Evolutionary conservation across 768 basidiomycete genomes (phyloP), one percentile per base, ranked within the genome.

Genomic region (Hortiboletus campestris): DNA sequence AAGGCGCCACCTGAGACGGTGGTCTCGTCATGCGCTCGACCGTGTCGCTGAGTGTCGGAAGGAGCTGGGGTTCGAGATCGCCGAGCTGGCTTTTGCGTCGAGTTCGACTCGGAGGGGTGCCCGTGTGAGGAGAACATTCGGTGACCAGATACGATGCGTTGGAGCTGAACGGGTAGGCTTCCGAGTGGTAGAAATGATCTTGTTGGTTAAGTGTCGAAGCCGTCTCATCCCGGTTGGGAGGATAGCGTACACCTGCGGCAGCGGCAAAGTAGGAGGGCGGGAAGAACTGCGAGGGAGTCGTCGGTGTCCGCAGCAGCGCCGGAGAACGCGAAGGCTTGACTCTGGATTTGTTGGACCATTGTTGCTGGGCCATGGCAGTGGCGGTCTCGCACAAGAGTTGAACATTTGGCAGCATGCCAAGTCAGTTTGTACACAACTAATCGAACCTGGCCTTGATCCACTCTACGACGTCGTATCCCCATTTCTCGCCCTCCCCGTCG

Each of bases 1-100:
- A 40, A n/a, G 65, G 58, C 35, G 65, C 52, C 13, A 56, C 54
- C 51, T 70, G 70, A 39, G 75, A 75, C 1, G 82, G 80, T 14
- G 78, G 73, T 49, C 78, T 74, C 3, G 88, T 90, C 88, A 90
- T 91, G 44, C 82, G 80, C 61, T 85, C 80, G 36, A 91, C 79
- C 0, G 88, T 91, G 53, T 89, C 88, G 40, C 82, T 77, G 35
- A 91, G 74, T 17, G 86, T 85, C 10, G 88, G 88, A 36, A 90
- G 68, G 5, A 90, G 74, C 28, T 86, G 81, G 0, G 81, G 74
- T 58, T 91, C 82, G 5, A 88, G 70, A 49, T 82, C 82, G 12
- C 71, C 75, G 17, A 82, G 69, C 49, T 80, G 74, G 58, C 78
- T 82, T 53, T 61, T 66, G 22, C 74, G 74, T 35, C 63, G 62